Base-by-base conservation (phyloP, 164 flowering plant species). In the Macadamia integrifolia region DNA sequence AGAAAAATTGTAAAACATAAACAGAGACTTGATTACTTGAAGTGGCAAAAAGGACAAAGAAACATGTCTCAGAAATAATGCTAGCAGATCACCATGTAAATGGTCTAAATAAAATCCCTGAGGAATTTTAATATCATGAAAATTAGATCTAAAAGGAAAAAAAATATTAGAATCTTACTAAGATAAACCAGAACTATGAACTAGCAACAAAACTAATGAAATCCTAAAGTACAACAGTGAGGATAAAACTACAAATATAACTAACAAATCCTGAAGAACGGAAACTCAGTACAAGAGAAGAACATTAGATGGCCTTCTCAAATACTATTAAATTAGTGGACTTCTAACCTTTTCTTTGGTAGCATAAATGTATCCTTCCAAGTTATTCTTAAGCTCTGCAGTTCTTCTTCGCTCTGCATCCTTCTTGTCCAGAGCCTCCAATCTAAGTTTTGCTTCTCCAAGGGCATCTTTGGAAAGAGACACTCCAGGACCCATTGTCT, bases 391-490 rank as follows among this genome's bases (percentile, higher is more conserved):
- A 50, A 92, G 76, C 80, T 95, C 99, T 15, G 96, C 98, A 40
- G 98, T 95, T 77, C 89, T 87, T 77, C 88, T 87, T 63, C 99
- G 80, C 72, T 92, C 97, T 4, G 86, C 88, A 72, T 92, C 98
- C 75, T 83, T 92, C 76, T 83, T 88, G 80, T 91, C 89, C 71
- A 92, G 76, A 69, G 81, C 82, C 71, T 83, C 92, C 78, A 95
- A 71, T 74, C 84, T 91, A 18, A 28, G 65, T 79, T 81, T 89
- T 49, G 93, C 96, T 74, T 92, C 90, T 71, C 78, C 72, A 66
- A 88, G 66, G 67, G 82, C 75, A 62, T 91, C 97, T 70, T 87
- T 83, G 28, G 97, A 78, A 61, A 91, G 86, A 68, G 90, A 65
- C 77, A 67, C 75, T 74, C 86, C 96, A 31, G 96, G 90, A 44